phyloP scores from a whole-genome alignment of 2,329 filamentous ascomycete genomes.

The Penicillium sp. region DNA sequence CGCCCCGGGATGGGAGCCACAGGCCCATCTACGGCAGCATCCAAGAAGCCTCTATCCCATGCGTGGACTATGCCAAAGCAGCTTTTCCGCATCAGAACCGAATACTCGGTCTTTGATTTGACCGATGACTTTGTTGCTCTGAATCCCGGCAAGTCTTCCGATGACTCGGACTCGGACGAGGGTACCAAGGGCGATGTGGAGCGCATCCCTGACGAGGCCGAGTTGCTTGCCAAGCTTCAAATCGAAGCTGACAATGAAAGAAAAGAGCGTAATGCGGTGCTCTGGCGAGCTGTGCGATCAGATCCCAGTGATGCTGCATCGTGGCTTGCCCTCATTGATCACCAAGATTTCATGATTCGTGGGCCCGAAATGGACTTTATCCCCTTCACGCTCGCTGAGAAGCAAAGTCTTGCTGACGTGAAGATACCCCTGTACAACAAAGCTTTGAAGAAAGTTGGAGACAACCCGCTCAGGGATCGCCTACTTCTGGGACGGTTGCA shows the following conservation, averaged over 20 bases:
- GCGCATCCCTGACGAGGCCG: constrained; percentile 44
- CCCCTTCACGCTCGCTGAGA: constrained; percentile 54
- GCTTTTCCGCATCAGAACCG: constrained; percentile 25
- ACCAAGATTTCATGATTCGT: constrained; percentile 66
- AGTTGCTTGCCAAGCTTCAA: constrained; percentile 35
- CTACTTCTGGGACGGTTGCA: constrained; percentile 65
- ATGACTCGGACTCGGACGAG: too few relatives aligned
- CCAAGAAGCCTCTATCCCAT: constrained; percentile 36
- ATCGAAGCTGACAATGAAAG: constrained; percentile 43
- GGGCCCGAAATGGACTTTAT: constrained; percentile 31
- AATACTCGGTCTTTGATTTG: constrained; percentile 17
- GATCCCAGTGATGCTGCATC: constrained; percentile 60
- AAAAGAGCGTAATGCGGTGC: constrained; percentile 43
- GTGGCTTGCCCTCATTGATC: constrained; percentile 72
- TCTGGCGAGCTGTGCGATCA: constrained; percentile 60
- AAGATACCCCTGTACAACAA: constrained; percentile 75
- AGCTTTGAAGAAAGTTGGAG: constrained; percentile 57
- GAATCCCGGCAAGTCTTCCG: too few relatives aligned
- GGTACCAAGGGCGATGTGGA: too few relatives aligned
- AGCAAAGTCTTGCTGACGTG: constrained; percentile 66
- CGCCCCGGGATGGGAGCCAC: too few relatives aligned
- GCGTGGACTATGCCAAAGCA: constrained; percentile 14
- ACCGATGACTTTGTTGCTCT: constrained; percentile 33
- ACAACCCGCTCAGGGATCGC: constrained; percentile 47
- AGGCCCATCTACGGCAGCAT: background rate